Evolutionary conservation across 768 basidiomycete genomes (phyloP).

Genomic region (Sporobolomyces pararoseus): DNA sequence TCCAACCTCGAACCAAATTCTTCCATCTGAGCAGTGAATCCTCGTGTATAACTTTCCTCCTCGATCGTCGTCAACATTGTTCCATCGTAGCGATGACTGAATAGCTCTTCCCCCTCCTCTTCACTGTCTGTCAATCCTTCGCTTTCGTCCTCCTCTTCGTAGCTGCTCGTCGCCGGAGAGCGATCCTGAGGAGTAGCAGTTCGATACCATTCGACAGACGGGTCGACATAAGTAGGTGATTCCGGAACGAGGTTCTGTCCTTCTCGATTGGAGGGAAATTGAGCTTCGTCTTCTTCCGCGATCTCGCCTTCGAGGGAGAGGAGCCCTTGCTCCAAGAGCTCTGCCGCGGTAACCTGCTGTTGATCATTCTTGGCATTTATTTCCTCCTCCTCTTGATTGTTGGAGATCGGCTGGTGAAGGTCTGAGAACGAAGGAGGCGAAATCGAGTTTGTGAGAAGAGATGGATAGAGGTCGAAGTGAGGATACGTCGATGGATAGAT

Average conservation of each 20-base stretch:
- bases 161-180: slow-evolving; percentile 1
- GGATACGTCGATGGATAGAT: slow-evolving; percentile 25
- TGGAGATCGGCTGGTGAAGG: neutral
- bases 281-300: no score
- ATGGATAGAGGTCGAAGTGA: slow-evolving; percentile 7
- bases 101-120: neutral
- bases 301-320: no score
- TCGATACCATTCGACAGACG: slow-evolving; percentile 10
- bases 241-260: neutral
- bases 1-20: neutral
- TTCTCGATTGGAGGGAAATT: neutral
- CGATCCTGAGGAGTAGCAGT: neutral
- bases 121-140: slow-evolving; percentile 1
- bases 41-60: slow-evolving; percentile 3
- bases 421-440: neutral
- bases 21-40: slow-evolving; percentile 10
- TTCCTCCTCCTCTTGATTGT: no score
- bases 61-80: slow-evolving; percentile 8
- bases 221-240: neutral
- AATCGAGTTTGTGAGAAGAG: neutral
- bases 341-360: no score
- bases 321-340: no score
- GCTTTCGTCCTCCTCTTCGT: neutral
- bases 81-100: neutral
- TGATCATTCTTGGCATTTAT: no score